Conservation (phyloP, 2,329 filamentous ascomycete genomes). For the Claviceps sp. region DNA sequence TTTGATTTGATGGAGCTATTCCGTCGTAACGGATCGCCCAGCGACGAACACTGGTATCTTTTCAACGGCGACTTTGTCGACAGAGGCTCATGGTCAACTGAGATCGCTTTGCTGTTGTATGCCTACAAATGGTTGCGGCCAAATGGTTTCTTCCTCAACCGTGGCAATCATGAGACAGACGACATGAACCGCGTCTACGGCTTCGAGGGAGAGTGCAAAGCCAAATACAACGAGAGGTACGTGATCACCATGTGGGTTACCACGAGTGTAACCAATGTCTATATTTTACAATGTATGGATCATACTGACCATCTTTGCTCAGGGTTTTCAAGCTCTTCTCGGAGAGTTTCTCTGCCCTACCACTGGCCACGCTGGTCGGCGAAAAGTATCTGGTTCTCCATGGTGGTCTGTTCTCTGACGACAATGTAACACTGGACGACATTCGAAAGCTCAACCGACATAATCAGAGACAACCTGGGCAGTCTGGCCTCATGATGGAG, state of each 20-base stretch:
- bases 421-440: conserved; percentile 82
- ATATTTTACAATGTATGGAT: neutral
- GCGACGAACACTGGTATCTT: conserved; percentile 79
- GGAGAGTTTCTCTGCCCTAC: conserved; percentile 90
- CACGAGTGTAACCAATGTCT: neutral
- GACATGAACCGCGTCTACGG: conserved; percentile 99
- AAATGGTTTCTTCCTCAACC: conserved; percentile 82
- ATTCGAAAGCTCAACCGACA: conserved; percentile 88
- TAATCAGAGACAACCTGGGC: conserved; percentile 82
- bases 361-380: conserved; percentile 83
- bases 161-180: conserved; percentile 96
- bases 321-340: conserved; percentile 94
- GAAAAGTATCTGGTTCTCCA: conserved; percentile 86
- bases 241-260: neutral
- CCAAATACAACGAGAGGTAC: conserved; percentile 81
- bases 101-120: conserved; percentile 86
- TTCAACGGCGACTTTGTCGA: conserved; percentile 99
- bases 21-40: conserved; percentile 73
- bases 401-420: conserved; percentile 90
- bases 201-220: conserved; percentile 96
- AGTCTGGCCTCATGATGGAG: conserved; percentile 97
- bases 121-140: conserved; percentile 95
- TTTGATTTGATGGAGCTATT: conserved; percentile 97
- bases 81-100: conserved; percentile 93
- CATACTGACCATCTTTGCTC: neutral